These are phyloP conservation scores for Colletotrichum aenigma DNA, from an alignment of 2,329 filamentous ascomycete genomes.

Conservation along the genomic window DNA sequence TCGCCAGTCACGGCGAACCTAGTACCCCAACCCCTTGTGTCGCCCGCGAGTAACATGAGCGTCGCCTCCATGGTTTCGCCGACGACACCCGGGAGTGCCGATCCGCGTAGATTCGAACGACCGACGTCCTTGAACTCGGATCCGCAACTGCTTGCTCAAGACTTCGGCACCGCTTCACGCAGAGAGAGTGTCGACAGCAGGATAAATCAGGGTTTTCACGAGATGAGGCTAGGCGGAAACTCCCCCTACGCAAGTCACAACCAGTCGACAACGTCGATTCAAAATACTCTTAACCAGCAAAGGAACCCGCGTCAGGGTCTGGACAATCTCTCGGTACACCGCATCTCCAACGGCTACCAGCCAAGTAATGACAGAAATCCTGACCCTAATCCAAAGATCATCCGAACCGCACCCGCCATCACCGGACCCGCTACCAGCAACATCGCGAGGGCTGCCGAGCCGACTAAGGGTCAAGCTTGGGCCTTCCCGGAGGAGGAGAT, in stretches of 20 bases:
- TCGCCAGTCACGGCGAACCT: slow-evolving; percentile 60
- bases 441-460: slow-evolving; percentile 75
- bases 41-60: slow-evolving; percentile 66
- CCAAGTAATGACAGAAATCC: slow-evolving; percentile 63
- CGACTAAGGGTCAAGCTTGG: slow-evolving; percentile 84
- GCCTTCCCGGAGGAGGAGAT: slow-evolving; percentile 80
- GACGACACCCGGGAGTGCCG: slow-evolving; percentile 49
- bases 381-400: slow-evolving; percentile 53
- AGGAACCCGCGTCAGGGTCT: slow-evolving; percentile 60
- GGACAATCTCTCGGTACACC: slow-evolving; percentile 58
- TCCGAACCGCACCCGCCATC: slow-evolving; percentile 76
- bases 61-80: slow-evolving; percentile 70
- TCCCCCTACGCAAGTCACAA: slow-evolving; percentile 81
- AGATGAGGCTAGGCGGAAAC: slow-evolving; percentile 68
- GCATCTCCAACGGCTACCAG: slow-evolving; percentile 70
- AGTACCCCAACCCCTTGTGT: slow-evolving; percentile 57
- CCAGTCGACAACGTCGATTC: slow-evolving; percentile 76
- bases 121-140: slow-evolving; percentile 40
- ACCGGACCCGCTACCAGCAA: slow-evolving; percentile 70
- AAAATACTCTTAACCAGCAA: slow-evolving; percentile 72
- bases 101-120: slow-evolving; percentile 48
- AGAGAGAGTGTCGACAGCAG: slow-evolving; percentile 82
- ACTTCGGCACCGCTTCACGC: slow-evolving; percentile 56
- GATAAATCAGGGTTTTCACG: slow-evolving; percentile 73
- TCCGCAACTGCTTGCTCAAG: slow-evolving; percentile 32